Percentiles rank a stretch among this genome's conserved stretches.
phyloP scores from a whole-genome alignment of 2,329 filamentous ascomycete genomes.

The Penicillium sp. region DNA sequence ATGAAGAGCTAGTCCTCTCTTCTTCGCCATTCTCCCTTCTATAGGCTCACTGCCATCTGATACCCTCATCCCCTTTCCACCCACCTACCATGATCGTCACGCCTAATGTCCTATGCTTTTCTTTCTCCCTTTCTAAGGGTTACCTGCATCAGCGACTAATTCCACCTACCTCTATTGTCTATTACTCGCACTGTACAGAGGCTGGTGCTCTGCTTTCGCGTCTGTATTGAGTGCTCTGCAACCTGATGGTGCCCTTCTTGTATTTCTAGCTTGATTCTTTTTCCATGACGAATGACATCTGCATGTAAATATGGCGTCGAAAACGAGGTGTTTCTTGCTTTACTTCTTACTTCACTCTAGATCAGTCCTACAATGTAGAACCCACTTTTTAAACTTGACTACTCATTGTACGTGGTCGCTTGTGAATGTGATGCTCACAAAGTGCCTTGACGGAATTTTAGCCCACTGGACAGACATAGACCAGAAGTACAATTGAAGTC shows the following conservation, averaged over 20 bases:
- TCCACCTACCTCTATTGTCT: background rate
- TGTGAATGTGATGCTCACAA: too few relatives aligned
- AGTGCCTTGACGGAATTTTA: too few relatives aligned
- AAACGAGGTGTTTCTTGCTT: constrained; percentile 7
- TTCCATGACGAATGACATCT: constrained; percentile 11
- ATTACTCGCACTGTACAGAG: constrained; percentile 2
- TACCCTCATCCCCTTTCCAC: background rate
- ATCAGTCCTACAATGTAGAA: too few relatives aligned
- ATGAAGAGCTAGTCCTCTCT: constrained; percentile 59
- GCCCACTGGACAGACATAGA: too few relatives aligned
- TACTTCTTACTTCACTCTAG: background rate
- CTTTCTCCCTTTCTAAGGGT: background rate
- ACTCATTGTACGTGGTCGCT: too few relatives aligned
- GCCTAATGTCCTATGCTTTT: constrained; percentile 5
- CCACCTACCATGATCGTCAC: constrained; percentile 8
- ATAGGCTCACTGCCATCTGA: background rate
- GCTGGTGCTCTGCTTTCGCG: constrained; percentile 5
- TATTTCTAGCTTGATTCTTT: constrained; percentile 20
- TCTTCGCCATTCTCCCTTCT: background rate
- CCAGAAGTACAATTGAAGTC: too few relatives aligned
- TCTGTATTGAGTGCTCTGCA: too few relatives aligned
- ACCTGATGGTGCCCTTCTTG: too few relatives aligned
- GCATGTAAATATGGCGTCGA: constrained; percentile 24
- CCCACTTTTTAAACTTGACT: too few relatives aligned
- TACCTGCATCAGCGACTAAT: constrained; percentile 6